Conservation (phyloP, 306 rosid genomes). For the Rosa lucieae region DNA sequence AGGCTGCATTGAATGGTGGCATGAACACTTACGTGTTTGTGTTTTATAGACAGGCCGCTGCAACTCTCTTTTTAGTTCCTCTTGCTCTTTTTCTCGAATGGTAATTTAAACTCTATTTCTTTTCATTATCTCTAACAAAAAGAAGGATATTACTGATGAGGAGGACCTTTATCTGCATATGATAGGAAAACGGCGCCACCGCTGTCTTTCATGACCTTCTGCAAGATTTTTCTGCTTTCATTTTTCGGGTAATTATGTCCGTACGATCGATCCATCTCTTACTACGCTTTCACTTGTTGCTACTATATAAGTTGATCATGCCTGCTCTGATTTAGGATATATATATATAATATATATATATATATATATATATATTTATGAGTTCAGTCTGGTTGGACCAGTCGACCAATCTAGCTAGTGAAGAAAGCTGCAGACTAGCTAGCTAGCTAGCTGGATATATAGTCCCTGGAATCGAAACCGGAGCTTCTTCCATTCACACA, state of each 20-base stretch:
- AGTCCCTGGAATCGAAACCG: not conserved
- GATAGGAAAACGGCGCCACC: slow-evolving; percentile 61
- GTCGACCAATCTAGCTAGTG: not conserved
- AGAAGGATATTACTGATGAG: not conserved
- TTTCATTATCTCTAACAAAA: not conserved
- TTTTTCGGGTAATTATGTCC: slow-evolving; percentile 53
- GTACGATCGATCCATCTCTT: not conserved
- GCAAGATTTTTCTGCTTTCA: slow-evolving; percentile 74
- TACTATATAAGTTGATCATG: not conserved
- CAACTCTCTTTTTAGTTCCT: slow-evolving; percentile 55
- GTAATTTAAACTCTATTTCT: slow-evolving; percentile 21
- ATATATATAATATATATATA: no score
- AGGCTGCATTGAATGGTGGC: slow-evolving; percentile 78
- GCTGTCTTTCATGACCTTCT: slow-evolving; percentile 51
- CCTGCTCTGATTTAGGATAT: not conserved
- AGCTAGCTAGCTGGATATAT: not conserved
- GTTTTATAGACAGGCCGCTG: slow-evolving; percentile 68
- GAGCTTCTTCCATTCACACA: no score
- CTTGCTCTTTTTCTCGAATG: slow-evolving; percentile 56
- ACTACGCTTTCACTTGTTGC: not conserved
- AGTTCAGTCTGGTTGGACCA: not conserved
- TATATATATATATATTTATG: no score
- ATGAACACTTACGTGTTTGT: slow-evolving; percentile 74
- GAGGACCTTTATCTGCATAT: not conserved
- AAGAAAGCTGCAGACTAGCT: not conserved